Percentiles rank a stretch among this genome's conserved stretches.
Evolutionary conservation across 257 asterid genomes (phyloP).

Genomic region (Perilla frutescens): DNA sequence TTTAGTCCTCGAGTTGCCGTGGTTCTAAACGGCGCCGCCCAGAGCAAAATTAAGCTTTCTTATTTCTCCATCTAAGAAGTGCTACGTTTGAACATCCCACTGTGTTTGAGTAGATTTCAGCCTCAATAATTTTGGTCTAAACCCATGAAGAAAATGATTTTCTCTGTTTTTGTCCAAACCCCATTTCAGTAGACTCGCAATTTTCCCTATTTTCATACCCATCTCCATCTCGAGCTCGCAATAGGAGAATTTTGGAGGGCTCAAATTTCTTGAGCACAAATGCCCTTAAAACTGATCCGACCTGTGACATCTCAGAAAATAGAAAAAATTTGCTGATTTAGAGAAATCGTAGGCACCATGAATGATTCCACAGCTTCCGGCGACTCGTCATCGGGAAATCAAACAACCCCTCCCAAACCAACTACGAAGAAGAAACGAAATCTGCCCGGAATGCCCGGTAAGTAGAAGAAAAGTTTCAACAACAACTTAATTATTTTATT

Average conservation of each 20-base stretch:
- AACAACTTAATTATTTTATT: background rate
- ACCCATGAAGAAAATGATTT: constrained; percentile 6
- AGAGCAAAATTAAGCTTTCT: background rate
- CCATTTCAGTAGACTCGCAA: constrained; percentile 32
- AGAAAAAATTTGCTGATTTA: background rate
- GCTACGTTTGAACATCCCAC: constrained; percentile 6
- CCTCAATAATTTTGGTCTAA: constrained; percentile 25
- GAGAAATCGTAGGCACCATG: constrained; percentile 40
- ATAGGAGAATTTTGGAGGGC: background rate
- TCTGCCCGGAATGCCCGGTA: constrained; percentile 97
- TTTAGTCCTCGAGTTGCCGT: constrained; percentile 16
- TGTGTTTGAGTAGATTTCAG: constrained; percentile 24
- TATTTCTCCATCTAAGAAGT: constrained; percentile 5
- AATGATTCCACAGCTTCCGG: constrained; percentile 55
- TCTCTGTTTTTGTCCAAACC: constrained; percentile 30
- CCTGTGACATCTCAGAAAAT: constrained; percentile 16
- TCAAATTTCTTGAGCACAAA: constrained; percentile 20
- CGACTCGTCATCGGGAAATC: constrained; percentile 59
- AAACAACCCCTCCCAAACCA: constrained; percentile 44
- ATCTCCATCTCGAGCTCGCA: constrained; percentile 23
- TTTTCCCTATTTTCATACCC: background rate
- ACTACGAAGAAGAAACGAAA: constrained; percentile 73
- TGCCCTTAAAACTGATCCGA: constrained; percentile 29
- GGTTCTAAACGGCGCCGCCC: constrained; percentile 19
- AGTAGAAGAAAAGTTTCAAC: background rate